Conservation (phyloP, 768 basidiomycete species). For the Auriscalpium orientale region DNA sequence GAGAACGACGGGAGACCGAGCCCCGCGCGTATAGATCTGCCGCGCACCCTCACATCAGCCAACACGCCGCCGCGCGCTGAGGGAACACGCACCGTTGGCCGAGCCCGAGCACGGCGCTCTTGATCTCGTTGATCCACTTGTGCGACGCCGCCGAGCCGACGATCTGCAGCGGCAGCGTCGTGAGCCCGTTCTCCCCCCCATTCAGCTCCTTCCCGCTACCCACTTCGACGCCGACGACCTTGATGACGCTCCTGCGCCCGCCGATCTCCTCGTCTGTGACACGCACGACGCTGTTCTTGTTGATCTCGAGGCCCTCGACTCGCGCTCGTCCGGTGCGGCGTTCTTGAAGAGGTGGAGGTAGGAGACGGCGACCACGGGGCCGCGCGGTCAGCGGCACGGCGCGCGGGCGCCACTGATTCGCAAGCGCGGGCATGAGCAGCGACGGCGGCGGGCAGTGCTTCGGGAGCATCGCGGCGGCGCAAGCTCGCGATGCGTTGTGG, state of each 20-base stretch:
- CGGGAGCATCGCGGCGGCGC: too few species aligned
- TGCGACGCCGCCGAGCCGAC: constrained; percentile 53
- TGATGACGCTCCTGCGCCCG: too few species aligned
- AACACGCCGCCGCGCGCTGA: background rate
- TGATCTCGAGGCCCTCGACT: constrained; percentile 31
- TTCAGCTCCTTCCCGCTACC: constrained; percentile 21
- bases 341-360: too few species aligned
- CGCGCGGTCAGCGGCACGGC: too few species aligned
- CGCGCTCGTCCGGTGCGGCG: too few species aligned
- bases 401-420: too few species aligned
- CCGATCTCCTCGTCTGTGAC: constrained; percentile 51
- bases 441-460: too few species aligned
- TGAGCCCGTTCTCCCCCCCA: constrained; percentile 41
- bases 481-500: constrained; percentile 37
- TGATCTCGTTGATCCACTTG: constrained; percentile 70
- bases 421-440: too few species aligned
- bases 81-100: constrained; percentile 33
- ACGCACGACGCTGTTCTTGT: constrained; percentile 67
- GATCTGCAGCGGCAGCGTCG: constrained; percentile 69
- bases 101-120: constrained; percentile 62
- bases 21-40: constrained; percentile 63
- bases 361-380: too few species aligned
- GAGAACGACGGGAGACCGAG: constrained; percentile 39
- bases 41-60: too few species aligned
- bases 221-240: too few species aligned